Percentiles rank a stretch among this genome's conserved stretches.
These are phyloP conservation scores for Pittosporum tobira DNA, from an alignment of 129 eudicot genomes.

Conservation along the genomic window DNA sequence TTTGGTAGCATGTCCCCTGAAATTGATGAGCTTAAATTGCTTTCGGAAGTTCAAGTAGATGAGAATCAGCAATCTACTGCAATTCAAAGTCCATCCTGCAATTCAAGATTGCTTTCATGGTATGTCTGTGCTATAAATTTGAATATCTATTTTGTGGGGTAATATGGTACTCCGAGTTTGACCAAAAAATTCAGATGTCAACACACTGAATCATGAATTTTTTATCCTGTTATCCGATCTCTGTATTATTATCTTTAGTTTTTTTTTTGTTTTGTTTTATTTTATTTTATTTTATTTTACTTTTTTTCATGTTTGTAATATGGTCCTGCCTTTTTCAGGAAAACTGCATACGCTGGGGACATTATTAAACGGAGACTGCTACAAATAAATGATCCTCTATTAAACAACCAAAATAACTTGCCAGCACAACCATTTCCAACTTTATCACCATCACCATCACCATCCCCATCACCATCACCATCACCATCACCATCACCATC, in stretches of 20 bases:
- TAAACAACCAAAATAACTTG: background rate
- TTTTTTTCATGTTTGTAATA: too few relatives aligned
- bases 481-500: constrained; percentile 21
- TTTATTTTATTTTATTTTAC: too few relatives aligned
- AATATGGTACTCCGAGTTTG: background rate
- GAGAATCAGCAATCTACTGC: constrained; percentile 13
- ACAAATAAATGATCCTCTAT: background rate
- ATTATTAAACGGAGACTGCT: constrained; percentile 35
- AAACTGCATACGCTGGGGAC: constrained; percentile 16
- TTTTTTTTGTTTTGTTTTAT: too few relatives aligned
- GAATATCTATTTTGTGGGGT: background rate
- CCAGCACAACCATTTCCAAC: constrained; percentile 3
- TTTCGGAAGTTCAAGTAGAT: constrained; percentile 33
- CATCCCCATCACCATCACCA: constrained; percentile 17
- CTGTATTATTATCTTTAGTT: too few relatives aligned
- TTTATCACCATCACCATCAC: constrained; percentile 20
- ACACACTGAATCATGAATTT: background rate
- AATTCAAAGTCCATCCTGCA: constrained; percentile 9
- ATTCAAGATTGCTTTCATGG: constrained; percentile 15
- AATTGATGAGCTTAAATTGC: constrained; percentile 25
- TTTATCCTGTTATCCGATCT: too few relatives aligned
- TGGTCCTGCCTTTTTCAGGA: constrained; percentile 46
- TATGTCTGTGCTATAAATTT: constrained; percentile 15
- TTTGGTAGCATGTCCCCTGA: constrained; percentile 30
- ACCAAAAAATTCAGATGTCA: background rate